Evolutionary conservation across 345 rosid species (phyloP), one percentile per base, ranked within the genome.

Genomic region (Erucastrum elatum): DNA sequence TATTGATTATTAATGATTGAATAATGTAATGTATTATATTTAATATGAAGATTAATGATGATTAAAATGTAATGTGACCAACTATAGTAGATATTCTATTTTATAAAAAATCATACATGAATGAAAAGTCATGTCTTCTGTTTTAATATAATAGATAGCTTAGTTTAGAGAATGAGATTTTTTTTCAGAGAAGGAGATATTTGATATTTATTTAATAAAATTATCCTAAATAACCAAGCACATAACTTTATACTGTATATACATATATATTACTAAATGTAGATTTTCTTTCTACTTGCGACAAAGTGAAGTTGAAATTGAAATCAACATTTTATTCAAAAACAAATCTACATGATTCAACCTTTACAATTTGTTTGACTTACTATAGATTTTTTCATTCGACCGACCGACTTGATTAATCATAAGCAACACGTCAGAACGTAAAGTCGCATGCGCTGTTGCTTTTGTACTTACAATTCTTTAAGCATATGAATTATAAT

Each of bases 321-420:
- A 65, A 41, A 41, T 10, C 34, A 21, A 74, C 33, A 73, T 61
- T 60, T 33, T 46, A 27, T 17, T 69, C 9, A 53, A 21, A 64
- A 46, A 15, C 5, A 80, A 80, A 80, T 80, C 76, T 64, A 75
- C 83, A 75, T 80, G 76, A 70, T 80, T 80, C 83, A 75, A 80
- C 80, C 72, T 70, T 80, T 65, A 75, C 53, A 26, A 46, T 70
- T 74, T 75, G 83, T 69, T 80, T 80, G 83, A 80, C 82, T 71
- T 30, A 9, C 35, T 55, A 75, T 51, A 69, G 35, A 70, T 71
- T 67, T 80, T 75, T 80, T 80, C 80, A 67, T 75, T 79, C 83
- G 80, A 75, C 80, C 69, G 56, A 51, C 17, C 72, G 69, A 71
- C 71, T 70, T 70, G 77, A 80, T 80, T 75, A 70, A 80, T 75